Percentiles rank a stretch among this genome's conserved stretches.
Conservation (phyloP, 176 grass and related monocot genomes). For the Chrysopogon serrulatus region DNA sequence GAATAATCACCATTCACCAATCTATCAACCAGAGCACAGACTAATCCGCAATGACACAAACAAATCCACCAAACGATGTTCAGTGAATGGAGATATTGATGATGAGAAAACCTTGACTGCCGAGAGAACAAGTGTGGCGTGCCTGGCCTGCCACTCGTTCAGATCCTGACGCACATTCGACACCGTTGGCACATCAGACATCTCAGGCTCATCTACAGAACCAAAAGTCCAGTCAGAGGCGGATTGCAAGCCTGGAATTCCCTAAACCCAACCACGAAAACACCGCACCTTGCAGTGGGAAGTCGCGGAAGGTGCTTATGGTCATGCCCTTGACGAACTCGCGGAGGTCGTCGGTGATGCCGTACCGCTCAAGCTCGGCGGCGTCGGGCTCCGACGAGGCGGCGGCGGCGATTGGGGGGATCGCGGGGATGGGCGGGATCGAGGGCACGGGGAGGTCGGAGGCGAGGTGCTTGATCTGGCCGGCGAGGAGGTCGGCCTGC, state of each 20-base stretch:
- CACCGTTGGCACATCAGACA: slow-evolving; percentile 62
- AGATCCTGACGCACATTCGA: slow-evolving; percentile 99
- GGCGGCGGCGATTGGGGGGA: slow-evolving; percentile 35
- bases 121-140: slow-evolving; percentile 86
- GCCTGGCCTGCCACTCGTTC: slow-evolving; percentile 93
- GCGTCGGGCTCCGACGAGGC: slow-evolving; percentile 27
- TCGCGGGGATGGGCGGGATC: slow-evolving; percentile 55
- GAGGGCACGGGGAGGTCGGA: slow-evolving; percentile 67
- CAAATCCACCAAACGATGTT: not conserved
- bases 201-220: slow-evolving; percentile 68
- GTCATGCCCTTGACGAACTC: slow-evolving; percentile 95
- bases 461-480: slow-evolving; percentile 91
- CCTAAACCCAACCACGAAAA: slow-evolving; percentile 17
- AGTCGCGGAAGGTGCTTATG: slow-evolving; percentile 91
- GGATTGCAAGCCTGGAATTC: not conserved
- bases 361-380: slow-evolving; percentile 60
- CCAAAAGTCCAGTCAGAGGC: slow-evolving; percentile 1
- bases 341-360: slow-evolving; percentile 81
- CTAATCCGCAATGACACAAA: not conserved
- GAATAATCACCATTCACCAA: not conserved
- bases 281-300: slow-evolving; percentile 78
- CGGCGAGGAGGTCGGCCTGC: slow-evolving; percentile 88
- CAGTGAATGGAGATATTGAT: not conserved
- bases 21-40: not conserved
- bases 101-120: slow-evolving; percentile 65